A percentile compares a stretch with the other conserved stretches of the same genome.
These are phyloP conservation scores for Aspergillus sp. DNA, from an alignment of 2,329 filamentous ascomycete genomes.

Conservation along the genomic window DNA sequence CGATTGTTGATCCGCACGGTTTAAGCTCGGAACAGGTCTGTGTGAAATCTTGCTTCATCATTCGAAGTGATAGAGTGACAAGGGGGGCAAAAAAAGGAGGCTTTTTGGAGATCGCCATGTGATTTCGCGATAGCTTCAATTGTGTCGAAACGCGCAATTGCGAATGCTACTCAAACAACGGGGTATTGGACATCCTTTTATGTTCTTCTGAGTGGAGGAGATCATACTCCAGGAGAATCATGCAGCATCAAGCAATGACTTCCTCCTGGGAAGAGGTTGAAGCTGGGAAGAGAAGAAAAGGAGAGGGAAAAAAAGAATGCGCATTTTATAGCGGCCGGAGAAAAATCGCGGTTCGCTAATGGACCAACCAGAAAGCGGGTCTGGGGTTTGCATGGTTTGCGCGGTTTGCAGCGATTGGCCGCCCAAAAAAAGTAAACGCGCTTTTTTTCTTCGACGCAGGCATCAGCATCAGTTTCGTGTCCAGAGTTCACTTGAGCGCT, in stretches of 20 bases:
- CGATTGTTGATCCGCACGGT: slow-evolving; percentile 49
- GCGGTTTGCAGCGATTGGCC: slow-evolving; percentile 11
- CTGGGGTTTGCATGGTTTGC: slow-evolving; percentile 16
- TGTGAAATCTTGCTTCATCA: slow-evolving; percentile 59
- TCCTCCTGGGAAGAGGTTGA: background rate
- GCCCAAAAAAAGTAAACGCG: slow-evolving; percentile 16
- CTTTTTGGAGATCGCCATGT: background rate
- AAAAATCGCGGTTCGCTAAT: slow-evolving; percentile 18
- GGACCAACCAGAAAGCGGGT: slow-evolving; percentile 10
- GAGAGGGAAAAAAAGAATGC: slow-evolving; percentile 52
- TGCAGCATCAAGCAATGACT: background rate
- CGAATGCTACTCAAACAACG: too few relatives aligned
- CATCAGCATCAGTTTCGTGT: slow-evolving; percentile 1
- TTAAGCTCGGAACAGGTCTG: slow-evolving; percentile 64
- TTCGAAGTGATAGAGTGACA: slow-evolving; percentile 20
- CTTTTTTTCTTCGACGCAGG: slow-evolving; percentile 10
- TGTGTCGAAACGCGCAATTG: too few relatives aligned
- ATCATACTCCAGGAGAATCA: background rate
- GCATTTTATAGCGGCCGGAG: slow-evolving; percentile 30
- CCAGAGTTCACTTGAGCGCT: background rate
- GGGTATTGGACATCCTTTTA: too few relatives aligned
- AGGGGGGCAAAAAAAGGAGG: slow-evolving; percentile 1
- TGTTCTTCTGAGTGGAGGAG: background rate
- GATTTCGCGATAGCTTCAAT: background rate
- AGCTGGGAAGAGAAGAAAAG: background rate